Conservation (phyloP, 2,329 filamentous ascomycete genomes). For the Fusarium transvaalense region DNA sequence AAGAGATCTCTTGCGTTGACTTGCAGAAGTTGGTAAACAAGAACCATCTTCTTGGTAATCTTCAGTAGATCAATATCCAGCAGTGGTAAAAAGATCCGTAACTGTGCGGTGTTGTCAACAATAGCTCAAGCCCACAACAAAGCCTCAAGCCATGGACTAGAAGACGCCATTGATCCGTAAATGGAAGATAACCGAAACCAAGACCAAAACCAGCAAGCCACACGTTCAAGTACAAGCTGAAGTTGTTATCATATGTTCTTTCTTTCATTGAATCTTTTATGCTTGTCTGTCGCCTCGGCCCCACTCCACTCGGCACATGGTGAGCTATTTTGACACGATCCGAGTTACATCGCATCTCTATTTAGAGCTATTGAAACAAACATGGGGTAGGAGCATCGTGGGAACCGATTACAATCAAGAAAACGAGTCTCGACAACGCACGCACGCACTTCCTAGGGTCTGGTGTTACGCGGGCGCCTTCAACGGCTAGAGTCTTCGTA, state of each 20-base stretch:
- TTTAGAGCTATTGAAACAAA: constrained; percentile 29
- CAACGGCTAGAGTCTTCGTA: constrained; percentile 34
- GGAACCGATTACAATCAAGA: constrained; percentile 20
- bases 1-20: constrained; percentile 17
- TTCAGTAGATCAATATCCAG: background rate
- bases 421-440: constrained; percentile 31
- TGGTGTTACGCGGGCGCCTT: constrained; percentile 32
- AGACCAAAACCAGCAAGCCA: constrained; percentile 23
- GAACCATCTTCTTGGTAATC: background rate
- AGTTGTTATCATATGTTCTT: background rate
- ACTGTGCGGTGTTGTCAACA: constrained; percentile 25
- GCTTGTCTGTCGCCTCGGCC: constrained; percentile 18
- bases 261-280: constrained; percentile 6
- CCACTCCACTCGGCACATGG: constrained; percentile 11
- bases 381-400: constrained; percentile 10
- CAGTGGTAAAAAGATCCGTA: constrained; percentile 11
- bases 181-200: constrained; percentile 6
- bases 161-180: constrained; percentile 29
- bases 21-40: constrained; percentile 26
- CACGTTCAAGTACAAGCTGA: background rate
- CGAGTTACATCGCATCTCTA: constrained; percentile 32
- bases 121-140: constrained; percentile 25
- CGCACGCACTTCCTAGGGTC: constrained; percentile 17
- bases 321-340: constrained; percentile 20
- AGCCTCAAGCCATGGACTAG: constrained; percentile 23